Conservation (phyloP, 331 rosid species). For the Quercus lobata region DNA sequence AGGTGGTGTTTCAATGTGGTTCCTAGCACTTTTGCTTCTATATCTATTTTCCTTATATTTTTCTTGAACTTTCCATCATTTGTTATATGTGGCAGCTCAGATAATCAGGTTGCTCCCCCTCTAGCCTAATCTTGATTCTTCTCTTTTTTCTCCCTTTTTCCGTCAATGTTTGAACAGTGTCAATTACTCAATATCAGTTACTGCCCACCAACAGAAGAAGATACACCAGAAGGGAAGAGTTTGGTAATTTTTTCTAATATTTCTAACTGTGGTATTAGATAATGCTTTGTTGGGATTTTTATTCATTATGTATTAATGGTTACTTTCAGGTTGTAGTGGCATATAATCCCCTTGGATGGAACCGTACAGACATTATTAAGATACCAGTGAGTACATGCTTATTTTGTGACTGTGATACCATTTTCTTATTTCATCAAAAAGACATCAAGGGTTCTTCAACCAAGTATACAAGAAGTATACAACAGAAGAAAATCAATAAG, state of each 20-base stretch:
- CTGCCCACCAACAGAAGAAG: slow-evolving; percentile 83
- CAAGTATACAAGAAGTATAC: too few species aligned
- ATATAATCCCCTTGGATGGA: slow-evolving; percentile 94
- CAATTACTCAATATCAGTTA: slow-evolving; percentile 82
- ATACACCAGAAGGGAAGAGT: slow-evolving; percentile 51
- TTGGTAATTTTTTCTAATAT: slow-evolving; percentile 50
- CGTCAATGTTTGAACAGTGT: slow-evolving; percentile 44
- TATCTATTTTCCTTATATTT: not conserved
- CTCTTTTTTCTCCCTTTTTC: not conserved
- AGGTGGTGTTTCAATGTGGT: slow-evolving; percentile 43
- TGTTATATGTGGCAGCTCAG: not conserved
- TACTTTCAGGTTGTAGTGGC: slow-evolving; percentile 68
- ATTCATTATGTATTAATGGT: slow-evolving; percentile 1
- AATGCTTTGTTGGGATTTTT: not conserved
- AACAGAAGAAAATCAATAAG: too few species aligned
- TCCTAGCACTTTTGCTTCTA: not conserved
- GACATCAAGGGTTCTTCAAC: too few species aligned
- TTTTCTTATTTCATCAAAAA: too few species aligned
- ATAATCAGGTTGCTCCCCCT: slow-evolving; percentile 8
- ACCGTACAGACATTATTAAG: slow-evolving; percentile 62
- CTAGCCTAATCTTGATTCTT: not conserved
- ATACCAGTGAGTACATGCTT: slow-evolving; percentile 65
- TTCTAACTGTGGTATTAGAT: not conserved
- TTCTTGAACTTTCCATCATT: not conserved
- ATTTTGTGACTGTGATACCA: too few species aligned